Percentiles rank a stretch among this genome's conserved stretches.
These are phyloP conservation scores for Xylariales sp. DNA, from an alignment of 2,329 filamentous ascomycete genomes.

Conservation along the genomic window DNA sequence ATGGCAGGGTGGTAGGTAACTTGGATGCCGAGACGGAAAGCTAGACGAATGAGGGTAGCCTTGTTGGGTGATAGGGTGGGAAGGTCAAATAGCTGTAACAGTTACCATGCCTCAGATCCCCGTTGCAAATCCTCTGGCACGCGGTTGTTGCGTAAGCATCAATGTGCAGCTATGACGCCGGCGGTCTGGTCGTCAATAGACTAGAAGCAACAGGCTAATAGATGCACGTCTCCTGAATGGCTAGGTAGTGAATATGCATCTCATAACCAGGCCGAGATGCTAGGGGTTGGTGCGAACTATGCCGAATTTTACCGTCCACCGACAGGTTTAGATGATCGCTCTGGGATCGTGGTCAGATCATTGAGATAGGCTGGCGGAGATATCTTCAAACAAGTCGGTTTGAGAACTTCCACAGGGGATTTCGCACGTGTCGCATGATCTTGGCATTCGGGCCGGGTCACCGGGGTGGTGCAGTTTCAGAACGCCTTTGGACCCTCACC, in stretches of 20 bases:
- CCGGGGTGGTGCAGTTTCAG: conserved; percentile 31
- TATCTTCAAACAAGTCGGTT: conserved; percentile 36
- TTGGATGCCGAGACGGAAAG: conserved; percentile 7
- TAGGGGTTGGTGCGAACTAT: background rate
- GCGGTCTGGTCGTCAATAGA: background rate
- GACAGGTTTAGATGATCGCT: conserved; percentile 21
- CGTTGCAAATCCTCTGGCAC: conserved; percentile 37
- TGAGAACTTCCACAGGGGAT: conserved; percentile 26
- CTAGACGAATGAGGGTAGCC: conserved; percentile 10
- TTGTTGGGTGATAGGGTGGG: conserved; percentile 1
- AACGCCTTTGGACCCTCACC: conserved; percentile 20
- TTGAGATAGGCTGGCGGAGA: conserved; percentile 24
- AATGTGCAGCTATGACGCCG: background rate
- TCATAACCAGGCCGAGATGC: background rate
- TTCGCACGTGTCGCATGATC: conserved; percentile 35
- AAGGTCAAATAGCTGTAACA: conserved; percentile 26
- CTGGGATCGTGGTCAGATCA: conserved; percentile 25
- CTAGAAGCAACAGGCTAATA: background rate
- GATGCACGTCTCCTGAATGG: background rate
- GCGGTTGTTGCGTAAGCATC: conserved; percentile 18
- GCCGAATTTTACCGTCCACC: conserved; percentile 3
- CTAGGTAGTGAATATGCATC: background rate
- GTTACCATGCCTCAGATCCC: conserved; percentile 30
- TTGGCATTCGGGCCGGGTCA: conserved; percentile 25
- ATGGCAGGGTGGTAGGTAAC: background rate